Evolutionary conservation across 2,329 filamentous ascomycete species (phyloP).

Genomic region (Fusarium sororula): DNA sequence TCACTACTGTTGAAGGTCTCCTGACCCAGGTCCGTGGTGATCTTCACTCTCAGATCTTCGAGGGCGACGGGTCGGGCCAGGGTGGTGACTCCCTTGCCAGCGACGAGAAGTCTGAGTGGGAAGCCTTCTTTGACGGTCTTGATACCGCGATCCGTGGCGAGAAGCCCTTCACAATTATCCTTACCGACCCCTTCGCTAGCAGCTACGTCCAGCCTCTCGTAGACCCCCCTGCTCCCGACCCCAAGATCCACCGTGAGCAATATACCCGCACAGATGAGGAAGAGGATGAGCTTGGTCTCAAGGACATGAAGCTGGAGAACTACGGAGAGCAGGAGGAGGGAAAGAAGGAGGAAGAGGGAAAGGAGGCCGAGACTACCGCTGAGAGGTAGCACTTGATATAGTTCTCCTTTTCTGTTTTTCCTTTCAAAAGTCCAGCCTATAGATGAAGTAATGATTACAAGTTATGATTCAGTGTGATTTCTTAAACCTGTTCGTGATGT

Average conservation of each 20-base stretch:
- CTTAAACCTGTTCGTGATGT: not conserved
- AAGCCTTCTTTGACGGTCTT: constrained; percentile 80
- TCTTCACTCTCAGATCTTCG: constrained; percentile 87
- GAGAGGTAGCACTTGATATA: constrained; percentile 19
- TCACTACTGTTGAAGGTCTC: constrained; percentile 95
- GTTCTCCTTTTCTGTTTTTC: not conserved
- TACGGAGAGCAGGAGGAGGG: constrained; percentile 66
- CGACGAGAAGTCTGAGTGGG: constrained; percentile 77
- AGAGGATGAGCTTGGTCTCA: constrained; percentile 89
- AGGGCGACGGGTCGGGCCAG: constrained; percentile 66
- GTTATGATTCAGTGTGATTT: not conserved
- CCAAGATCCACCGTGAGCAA: constrained; percentile 80
- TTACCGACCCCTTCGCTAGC: constrained; percentile 88
- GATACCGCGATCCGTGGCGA: constrained; percentile 82
- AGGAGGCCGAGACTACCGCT: constrained; percentile 20
- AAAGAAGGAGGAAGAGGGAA: constrained; percentile 28
- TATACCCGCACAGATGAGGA: constrained; percentile 92
- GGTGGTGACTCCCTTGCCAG: constrained; percentile 82
- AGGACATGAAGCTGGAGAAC: constrained; percentile 90
- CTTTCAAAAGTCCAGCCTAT: constrained; percentile 22
- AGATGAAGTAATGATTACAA: constrained; percentile 30
- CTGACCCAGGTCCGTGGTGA: constrained; percentile 93
- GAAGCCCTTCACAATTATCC: constrained; percentile 80
- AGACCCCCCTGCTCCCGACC: constrained; percentile 74
- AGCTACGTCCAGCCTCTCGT: constrained; percentile 94